These are phyloP conservation scores for Starmerella geochares DNA, from an alignment of 805 yeast species.

Conservation along the genomic window DNA sequence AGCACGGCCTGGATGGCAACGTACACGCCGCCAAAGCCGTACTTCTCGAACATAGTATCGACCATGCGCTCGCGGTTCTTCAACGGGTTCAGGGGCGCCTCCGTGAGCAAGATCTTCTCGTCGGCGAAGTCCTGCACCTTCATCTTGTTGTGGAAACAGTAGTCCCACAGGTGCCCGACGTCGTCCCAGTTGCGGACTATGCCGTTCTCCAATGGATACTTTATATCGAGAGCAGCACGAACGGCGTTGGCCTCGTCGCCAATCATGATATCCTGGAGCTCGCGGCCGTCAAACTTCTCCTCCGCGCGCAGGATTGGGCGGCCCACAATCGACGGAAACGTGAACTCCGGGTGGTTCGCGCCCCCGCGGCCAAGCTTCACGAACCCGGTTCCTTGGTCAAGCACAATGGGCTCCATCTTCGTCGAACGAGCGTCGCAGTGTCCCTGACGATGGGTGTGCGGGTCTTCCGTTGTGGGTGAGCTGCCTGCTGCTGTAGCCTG, in stretches of 20 bases:
- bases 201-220: slow-evolving; percentile 99
- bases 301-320: slow-evolving; percentile 95
- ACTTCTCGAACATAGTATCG: slow-evolving; percentile 84
- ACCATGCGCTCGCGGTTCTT: slow-evolving; percentile 86
- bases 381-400: slow-evolving; percentile 98
- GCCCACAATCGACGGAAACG: slow-evolving; percentile 95
- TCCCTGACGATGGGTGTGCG: not conserved
- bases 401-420: slow-evolving; percentile 40
- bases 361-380: slow-evolving; percentile 96
- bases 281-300: slow-evolving; percentile 67
- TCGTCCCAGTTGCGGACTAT: slow-evolving; percentile 97
- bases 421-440: not conserved
- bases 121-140: slow-evolving; percentile 55
- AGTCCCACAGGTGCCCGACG: slow-evolving; percentile 97
- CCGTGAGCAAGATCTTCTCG: slow-evolving; percentile 77
- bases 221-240: slow-evolving; percentile 77
- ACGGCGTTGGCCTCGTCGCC: slow-evolving; percentile 91
- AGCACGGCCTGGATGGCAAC: slow-evolving; percentile 97
- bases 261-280: slow-evolving; percentile 93
- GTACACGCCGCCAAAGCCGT: slow-evolving; percentile 82
- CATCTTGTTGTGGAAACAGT: slow-evolving; percentile 87
- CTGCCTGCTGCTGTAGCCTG: not conserved
- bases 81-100: slow-evolving; percentile 96
- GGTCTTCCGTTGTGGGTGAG: not conserved
- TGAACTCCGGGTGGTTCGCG: slow-evolving; percentile 90